Conservation (phyloP, 805 yeast genomes). For the Helenozyma rhizophorensis region DNA sequence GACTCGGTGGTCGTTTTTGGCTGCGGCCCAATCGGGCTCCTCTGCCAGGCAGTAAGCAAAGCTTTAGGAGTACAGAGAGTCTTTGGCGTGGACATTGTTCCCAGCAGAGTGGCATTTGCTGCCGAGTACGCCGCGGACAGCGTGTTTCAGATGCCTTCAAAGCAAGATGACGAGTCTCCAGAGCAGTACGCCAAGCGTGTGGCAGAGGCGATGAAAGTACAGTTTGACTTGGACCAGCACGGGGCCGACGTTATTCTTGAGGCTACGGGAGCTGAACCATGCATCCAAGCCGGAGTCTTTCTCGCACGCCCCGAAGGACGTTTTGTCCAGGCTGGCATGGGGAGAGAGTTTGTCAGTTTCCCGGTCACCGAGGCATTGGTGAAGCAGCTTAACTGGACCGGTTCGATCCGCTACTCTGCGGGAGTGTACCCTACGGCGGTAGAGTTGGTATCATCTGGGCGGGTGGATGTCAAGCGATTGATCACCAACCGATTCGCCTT, state of each 20-base stretch:
- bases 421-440: constrained; percentile 58
- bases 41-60: constrained; percentile 43
- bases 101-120: constrained; percentile 44
- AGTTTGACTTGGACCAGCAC: constrained; percentile 26
- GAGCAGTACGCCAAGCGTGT: constrained; percentile 16
- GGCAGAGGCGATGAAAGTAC: constrained; percentile 15
- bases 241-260: constrained; percentile 34
- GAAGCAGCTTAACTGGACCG: constrained; percentile 37
- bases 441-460: constrained; percentile 39
- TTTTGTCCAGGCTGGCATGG: constrained; percentile 42
- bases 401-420: constrained; percentile 35
- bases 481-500: constrained; percentile 47
- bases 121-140: constrained; percentile 26
- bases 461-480: constrained; percentile 17
- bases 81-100: constrained; percentile 45
- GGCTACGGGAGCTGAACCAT: constrained; percentile 51
- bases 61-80: constrained; percentile 54
- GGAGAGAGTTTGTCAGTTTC: constrained; percentile 35
- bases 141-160: constrained; percentile 2
- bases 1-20: constrained; percentile 37
- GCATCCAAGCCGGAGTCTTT: constrained; percentile 44
- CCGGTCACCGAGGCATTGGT: constrained; percentile 55
- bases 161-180: constrained; percentile 5
- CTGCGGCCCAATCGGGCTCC: constrained; percentile 59
- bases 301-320: constrained; percentile 44